Evolutionary conservation across 768 basidiomycete species (phyloP), one percentile per base, ranked within the genome.

Genomic region (Pleurotus pulmonarius): DNA sequence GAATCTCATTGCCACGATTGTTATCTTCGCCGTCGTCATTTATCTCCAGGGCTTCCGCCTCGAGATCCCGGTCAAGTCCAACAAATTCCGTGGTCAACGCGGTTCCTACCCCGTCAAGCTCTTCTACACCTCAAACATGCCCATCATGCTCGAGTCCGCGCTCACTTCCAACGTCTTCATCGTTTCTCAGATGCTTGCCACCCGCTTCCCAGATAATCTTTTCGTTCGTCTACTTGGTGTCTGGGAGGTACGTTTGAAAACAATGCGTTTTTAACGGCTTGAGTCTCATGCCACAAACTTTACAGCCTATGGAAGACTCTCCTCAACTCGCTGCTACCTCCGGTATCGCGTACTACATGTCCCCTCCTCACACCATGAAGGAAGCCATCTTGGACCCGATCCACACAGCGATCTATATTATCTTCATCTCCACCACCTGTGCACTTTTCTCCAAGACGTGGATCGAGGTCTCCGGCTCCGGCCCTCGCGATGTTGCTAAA

Each of bases 121-220:
- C 38, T 98, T 99, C 78, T 99, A 98, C 75, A 98, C 97, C 13
- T 89, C 86, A 44, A 99, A 98, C 78, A 99, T 98, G 96, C 96
- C 96, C 56, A 98, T 99, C 79, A 99, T 99, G 96, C 83, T 98
- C 58, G 92, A 98, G 75, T 87, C 84, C 12, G 95, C 95, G 12
- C 77, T 98, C 56, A 93, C 93, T 1, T 88, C 86, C 57, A 96
- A 99, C 70, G 86, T 99, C 26, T 98, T 94, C 77, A 91, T 98
- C 72, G 81, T 98, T 64, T 90, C 86, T 26, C 97, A 98, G 74
- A 98, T 98, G 95, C 83, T 98, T 59, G 87, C 88, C 39, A 81
- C 79, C 37, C 83, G 96, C 12, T 98, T 96, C 86, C 97, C 97
- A 0, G 75, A 78, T 62, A 97, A 97, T 78, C 70, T 98, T 60